A percentile compares a stretch with the other conserved stretches of the same genome.
phyloP scores from a whole-genome alignment of 352 stramenopile species.

The Pythium vanterpoolii region DNA sequence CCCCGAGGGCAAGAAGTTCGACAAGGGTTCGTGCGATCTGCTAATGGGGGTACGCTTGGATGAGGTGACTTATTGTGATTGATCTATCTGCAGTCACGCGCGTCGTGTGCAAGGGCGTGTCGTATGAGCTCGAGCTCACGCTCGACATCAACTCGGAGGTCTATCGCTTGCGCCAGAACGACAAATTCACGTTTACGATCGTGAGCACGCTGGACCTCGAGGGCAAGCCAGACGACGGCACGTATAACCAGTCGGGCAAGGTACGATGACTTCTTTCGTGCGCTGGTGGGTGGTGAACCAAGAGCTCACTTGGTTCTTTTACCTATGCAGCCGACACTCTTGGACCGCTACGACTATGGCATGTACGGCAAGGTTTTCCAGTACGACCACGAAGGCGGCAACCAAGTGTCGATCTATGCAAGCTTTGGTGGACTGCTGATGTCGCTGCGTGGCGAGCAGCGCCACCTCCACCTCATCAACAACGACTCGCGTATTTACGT shows the following conservation, averaged over 20 bases:
- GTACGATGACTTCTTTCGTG: constrained; percentile 25
- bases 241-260: constrained; percentile 91
- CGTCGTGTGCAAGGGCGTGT: constrained; percentile 94
- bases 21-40: constrained; percentile 69
- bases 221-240: constrained; percentile 94
- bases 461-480: constrained; percentile 96
- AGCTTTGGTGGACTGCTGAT: constrained; percentile 98
- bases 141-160: constrained; percentile 98
- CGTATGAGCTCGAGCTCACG: constrained; percentile 97
- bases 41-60: neutral
- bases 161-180: constrained; percentile 93
- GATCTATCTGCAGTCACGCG: constrained; percentile 82
- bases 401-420: constrained; percentile 92
- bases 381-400: constrained; percentile 94
- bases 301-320: neutral
- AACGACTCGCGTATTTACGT: constrained; percentile 97
- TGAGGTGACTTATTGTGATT: neutral
- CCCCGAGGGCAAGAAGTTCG: constrained; percentile 97
- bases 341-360: constrained; percentile 98
- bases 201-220: constrained; percentile 96
- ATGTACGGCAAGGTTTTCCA: constrained; percentile 99
- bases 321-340: constrained; percentile 69
- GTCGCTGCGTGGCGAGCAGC: constrained; percentile 95
- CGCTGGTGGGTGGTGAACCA: neutral
- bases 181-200: constrained; percentile 96